A percentile compares a stretch with the other conserved stretches of the same genome.
Conservation (phyloP, 169 alveolate species). For the Plasmodium blacklocki region DNA sequence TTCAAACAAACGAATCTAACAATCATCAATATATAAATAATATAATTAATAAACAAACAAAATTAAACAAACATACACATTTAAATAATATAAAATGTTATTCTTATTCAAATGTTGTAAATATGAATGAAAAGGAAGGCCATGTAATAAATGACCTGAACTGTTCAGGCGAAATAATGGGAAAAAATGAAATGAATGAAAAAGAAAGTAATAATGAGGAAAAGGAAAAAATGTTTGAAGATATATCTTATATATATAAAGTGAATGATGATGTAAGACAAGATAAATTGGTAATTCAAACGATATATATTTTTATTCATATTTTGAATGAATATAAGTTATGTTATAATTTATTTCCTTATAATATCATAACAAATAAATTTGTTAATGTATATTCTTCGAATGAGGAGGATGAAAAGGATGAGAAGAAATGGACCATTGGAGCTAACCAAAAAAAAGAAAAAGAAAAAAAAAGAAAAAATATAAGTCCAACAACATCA, state of each 20-base stretch:
- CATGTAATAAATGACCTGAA: background rate
- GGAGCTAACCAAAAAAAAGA: background rate
- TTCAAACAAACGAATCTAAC: too few species aligned
- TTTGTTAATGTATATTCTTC: conserved; percentile 52
- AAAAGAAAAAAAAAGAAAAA: background rate
- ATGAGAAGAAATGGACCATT: background rate
- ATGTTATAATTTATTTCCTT: conserved; percentile 82
- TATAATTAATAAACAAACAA: too few species aligned
- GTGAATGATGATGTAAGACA: conserved; percentile 91
- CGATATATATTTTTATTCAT: conserved; percentile 81
- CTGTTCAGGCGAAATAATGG: background rate
- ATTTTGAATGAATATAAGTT: conserved; percentile 85
- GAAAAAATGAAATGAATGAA: background rate
- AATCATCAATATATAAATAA: too few species aligned
- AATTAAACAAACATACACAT: too few species aligned
- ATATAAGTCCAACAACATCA: background rate
- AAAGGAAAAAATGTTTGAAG: conserved; percentile 10
- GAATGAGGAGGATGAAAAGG: conserved; percentile 26
- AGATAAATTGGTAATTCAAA: conserved; percentile 88
- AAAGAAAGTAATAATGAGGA: background rate
- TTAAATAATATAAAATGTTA: too few species aligned
- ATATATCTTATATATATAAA: conserved; percentile 84
- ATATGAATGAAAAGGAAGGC: background rate
- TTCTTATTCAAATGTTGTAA: background rate
- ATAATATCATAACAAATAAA: conserved; percentile 81